A percentile compares a stretch with the other conserved stretches of the same genome.
These are phyloP conservation scores for Parascedosporium putredinis DNA, from an alignment of 2,329 filamentous ascomycete species.

Conservation along the genomic window DNA sequence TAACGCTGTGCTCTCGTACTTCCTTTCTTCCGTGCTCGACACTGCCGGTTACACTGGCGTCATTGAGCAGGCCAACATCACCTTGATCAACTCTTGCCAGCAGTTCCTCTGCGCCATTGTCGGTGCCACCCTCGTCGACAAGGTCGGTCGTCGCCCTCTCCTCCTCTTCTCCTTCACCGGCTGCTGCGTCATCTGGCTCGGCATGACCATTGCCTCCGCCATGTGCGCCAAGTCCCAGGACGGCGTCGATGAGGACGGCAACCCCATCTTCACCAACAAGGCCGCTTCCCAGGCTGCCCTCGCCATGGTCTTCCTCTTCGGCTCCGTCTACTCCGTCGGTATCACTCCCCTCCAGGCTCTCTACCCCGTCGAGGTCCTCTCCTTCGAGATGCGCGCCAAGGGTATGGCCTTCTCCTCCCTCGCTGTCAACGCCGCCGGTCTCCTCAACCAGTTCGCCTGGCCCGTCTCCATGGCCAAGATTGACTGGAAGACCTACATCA, in stretches of 20 bases:
- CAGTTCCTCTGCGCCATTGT: slow-evolving; percentile 37
- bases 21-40: slow-evolving; percentile 36
- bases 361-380: slow-evolving; percentile 43
- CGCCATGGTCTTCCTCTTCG: slow-evolving; percentile 44
- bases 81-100: slow-evolving; percentile 39
- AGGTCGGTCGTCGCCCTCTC: slow-evolving; percentile 40
- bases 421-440: slow-evolving; percentile 32
- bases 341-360: slow-evolving; percentile 26
- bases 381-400: slow-evolving; percentile 44
- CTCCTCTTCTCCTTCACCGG: slow-evolving; percentile 38
- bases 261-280: slow-evolving; percentile 20
- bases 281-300: slow-evolving; percentile 34
- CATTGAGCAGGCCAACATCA: slow-evolving; percentile 34
- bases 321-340: slow-evolving; percentile 37
- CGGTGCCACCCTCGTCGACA: slow-evolving; percentile 39
- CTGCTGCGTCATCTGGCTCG: slow-evolving; percentile 38
- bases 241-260: slow-evolving; percentile 18
- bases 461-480: slow-evolving; percentile 38
- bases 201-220: slow-evolving; percentile 35
- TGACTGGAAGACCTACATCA: slow-evolving; percentile 43
- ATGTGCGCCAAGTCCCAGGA: slow-evolving; percentile 23
- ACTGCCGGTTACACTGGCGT: slow-evolving; percentile 35
- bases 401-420: slow-evolving; percentile 40
- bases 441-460: slow-evolving; percentile 35
- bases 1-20: slow-evolving; percentile 35